Evolutionary conservation across 306 rosid species (phyloP), one percentile per base, ranked within the genome.

Genomic region (Purshia tridentata): DNA sequence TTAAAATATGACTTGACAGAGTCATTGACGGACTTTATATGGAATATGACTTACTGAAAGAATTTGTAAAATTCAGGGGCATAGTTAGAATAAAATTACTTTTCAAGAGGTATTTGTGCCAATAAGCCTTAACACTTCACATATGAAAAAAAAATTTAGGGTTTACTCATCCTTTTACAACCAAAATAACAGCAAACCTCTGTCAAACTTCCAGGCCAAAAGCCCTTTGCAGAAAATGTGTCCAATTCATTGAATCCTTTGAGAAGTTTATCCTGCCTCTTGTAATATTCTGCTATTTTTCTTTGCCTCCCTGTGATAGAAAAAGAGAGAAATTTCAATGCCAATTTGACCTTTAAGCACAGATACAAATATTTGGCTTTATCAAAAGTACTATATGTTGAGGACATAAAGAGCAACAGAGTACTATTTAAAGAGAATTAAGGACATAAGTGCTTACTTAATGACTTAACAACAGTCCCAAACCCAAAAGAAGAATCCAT

Each of bases 211-310:
- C 80, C 88, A 37, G 95, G 92, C 53, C 86, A 62, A 39, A 39
- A 49, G 9, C 92, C 97, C 73, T 81, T 65, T 72, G 89, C 94
- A 66, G 81, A 70, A 60, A 70, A 88, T 55, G 89, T 80, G 42
- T 94, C 96, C n/a, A 91, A 86, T 82, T 91, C 95, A 37, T 81
- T 81, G 51, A 82, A 94, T 68, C 91, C 97, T 75, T 87, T 80
- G 19, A 94, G 96, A 77, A 94, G 84, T 41, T 59, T 81, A 60
- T 84, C 76, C 78, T 94, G 98, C 80, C 73, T 91, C 84, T 86
- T 86, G 83, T 94, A 94, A 75, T 91, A 94, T 63, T 84, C 81
- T 4, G 90, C 84, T 62, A 93, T 81, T 69, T 78, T 86, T 75
- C 78, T 93, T 37, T 85, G 87, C 48, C 84, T 93, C 73, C 75